Conservation (phyloP, 1,284 basidiomycete species). For the Pseudozyma pruni region DNA sequence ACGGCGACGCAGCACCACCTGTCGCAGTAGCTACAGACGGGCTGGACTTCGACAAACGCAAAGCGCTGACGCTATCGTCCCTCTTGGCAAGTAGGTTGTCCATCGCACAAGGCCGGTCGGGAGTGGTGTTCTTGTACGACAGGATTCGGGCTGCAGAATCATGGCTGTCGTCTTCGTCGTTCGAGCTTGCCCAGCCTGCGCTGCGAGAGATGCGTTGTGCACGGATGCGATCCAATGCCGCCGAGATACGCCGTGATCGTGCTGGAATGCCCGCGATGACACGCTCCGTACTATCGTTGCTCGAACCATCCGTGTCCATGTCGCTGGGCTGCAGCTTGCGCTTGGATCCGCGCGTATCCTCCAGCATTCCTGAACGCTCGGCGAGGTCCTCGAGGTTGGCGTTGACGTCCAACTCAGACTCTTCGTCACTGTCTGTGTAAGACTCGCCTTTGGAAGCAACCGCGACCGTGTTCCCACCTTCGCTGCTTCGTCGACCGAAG, state of each 20-base stretch:
- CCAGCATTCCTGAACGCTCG: constrained; percentile 41
- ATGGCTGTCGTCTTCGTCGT: constrained; percentile 19
- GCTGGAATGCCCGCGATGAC: constrained; percentile 40
- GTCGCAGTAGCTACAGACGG: constrained; percentile 1
- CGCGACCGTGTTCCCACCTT: not conserved
- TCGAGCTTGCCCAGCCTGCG: constrained; percentile 26
- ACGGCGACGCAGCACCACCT: not conserved
- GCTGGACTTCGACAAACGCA: constrained; percentile 19
- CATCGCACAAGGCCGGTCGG: constrained; percentile 10
- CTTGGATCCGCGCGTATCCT: constrained; percentile 36
- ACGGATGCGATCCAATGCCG: constrained; percentile 25
- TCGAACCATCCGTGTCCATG: not conserved
- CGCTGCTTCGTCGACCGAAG: constrained; percentile 3
- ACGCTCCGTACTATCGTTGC: constrained; percentile 1
- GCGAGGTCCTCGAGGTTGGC: constrained; percentile 41
- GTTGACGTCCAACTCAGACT: constrained; percentile 49
- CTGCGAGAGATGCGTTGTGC: constrained; percentile 14
- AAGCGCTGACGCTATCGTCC: not conserved
- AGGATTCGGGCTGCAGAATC: not conserved
- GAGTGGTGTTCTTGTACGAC: not conserved
- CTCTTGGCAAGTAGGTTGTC: not conserved
- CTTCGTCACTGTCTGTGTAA: constrained; percentile 31
- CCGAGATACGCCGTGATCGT: constrained; percentile 30
- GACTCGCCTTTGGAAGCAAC: not conserved
- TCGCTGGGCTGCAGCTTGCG: constrained; percentile 26